phyloP scores from a whole-genome alignment of 495 filamentous ascomycete genomes.

The Entonaema liquescens region DNA sequence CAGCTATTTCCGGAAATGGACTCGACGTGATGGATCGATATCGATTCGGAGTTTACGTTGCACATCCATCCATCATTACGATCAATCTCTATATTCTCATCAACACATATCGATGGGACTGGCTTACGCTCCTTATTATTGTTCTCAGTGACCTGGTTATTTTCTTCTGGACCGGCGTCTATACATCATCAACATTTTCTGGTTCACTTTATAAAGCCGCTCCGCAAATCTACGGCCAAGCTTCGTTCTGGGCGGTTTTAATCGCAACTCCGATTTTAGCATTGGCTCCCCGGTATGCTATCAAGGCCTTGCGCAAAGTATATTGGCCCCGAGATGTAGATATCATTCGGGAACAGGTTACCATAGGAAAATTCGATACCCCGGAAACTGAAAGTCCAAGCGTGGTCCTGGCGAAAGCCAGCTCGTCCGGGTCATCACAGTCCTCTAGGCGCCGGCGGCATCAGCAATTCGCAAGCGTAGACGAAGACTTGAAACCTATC shows the following conservation, averaged over 20 bases:
- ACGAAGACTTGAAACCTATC: constrained; percentile 87
- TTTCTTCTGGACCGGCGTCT: constrained; percentile 97
- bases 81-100: constrained; percentile 95
- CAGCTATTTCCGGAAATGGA: constrained; percentile 73
- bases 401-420: constrained; percentile 41
- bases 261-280: constrained; percentile 79
- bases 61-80: constrained; percentile 77
- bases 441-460: constrained; percentile 67
- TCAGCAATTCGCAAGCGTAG: constrained; percentile 65
- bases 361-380: constrained; percentile 78
- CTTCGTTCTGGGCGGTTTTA: constrained; percentile 86
- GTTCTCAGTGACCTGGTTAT: constrained; percentile 83
- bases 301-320: constrained; percentile 90
- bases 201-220: constrained; percentile 79
- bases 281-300: constrained; percentile 82
- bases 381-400: constrained; percentile 55
- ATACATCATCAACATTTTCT: constrained; percentile 73
- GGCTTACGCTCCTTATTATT: constrained; percentile 86
- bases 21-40: constrained; percentile 75
- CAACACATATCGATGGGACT: constrained; percentile 98
- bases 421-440: constrained; percentile 53
- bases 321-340: constrained; percentile 93
- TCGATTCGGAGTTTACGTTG: constrained; percentile 85
- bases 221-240: constrained; percentile 77
- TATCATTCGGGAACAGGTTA: constrained; percentile 92